Base-by-base conservation (phyloP, 257 asterid genomes). In the Salvia miltiorrhiza region DNA sequence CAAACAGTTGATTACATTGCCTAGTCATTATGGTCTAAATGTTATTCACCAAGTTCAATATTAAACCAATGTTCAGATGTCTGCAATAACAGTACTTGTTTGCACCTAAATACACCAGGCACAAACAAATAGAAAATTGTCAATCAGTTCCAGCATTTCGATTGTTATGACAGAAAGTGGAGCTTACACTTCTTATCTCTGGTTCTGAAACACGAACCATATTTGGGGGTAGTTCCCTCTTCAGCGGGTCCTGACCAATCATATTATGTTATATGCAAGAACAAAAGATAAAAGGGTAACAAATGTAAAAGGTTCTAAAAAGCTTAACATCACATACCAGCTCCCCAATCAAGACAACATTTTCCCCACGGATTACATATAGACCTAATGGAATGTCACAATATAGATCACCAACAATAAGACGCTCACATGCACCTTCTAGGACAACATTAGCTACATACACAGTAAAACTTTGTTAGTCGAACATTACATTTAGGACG, bases 301-400 rank as follows among this genome's bases (percentile, higher is more conserved):
- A 44, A 19, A 56, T 58, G 43, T 17, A 10, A 64, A 8, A 65
- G 14, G 39, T 47, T 62, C 40, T 32, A 26, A 16, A 56, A 17
- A 58, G 20, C 12, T 74, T 53, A 67, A 23, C 44, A 70, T 14
- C 41, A 43, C 76, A 61, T 88, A 93, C 99, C 95, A 93, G 95
- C 76, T 93, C 99, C 76, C 99, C 99, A 43, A 93, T 93, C 72
- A 93, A 82, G 72, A 93, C 99, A 57, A 93, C 99, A 73, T 93
- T 93, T 78, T 93, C 99, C 65, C 99, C 97, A 43, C 99, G 95
- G 54, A 93, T 93, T 33, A 93, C 90, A 58, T 93, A 93, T 30
- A 93, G 77, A 55, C 99, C 97, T 80, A 93, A 83, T 33, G 95
- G 96, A 63, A 93, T 83, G 78, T 93, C 99, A 61, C 97, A 93